These are phyloP conservation scores for Podaxis mareebaensis DNA, from an alignment of 768 basidiomycete genomes.

Conservation along the genomic window DNA sequence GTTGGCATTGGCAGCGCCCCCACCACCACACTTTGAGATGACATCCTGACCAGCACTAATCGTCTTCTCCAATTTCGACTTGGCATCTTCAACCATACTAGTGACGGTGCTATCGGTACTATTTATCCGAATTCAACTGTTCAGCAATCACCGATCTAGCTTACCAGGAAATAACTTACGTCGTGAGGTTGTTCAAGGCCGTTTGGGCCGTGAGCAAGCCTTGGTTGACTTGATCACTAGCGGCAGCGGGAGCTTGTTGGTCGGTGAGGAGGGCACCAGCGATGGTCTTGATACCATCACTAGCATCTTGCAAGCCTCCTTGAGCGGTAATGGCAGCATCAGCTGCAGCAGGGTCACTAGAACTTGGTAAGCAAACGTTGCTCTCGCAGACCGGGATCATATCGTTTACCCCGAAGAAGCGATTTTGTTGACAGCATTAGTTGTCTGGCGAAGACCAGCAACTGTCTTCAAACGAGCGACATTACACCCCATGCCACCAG, in stretches of 20 bases:
- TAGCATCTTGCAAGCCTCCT: slow-evolving; percentile 23
- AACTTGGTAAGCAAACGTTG: not conserved
- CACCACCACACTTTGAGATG: slow-evolving; percentile 21
- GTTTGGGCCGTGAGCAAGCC: slow-evolving; percentile 23
- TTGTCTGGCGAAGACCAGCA: slow-evolving; percentile 23
- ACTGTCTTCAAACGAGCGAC: slow-evolving; percentile 27
- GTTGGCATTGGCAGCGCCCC: not conserved
- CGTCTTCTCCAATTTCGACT: slow-evolving; percentile 22
- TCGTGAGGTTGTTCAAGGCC: slow-evolving; percentile 25
- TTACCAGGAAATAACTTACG: slow-evolving; percentile 18
- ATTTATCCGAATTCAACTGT: not conserved
- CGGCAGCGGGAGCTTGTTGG: slow-evolving; percentile 22
- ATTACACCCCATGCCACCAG: slow-evolving; percentile 23
- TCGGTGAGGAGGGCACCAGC: slow-evolving; percentile 23
- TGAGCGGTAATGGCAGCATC: slow-evolving; percentile 25
- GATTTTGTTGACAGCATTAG: slow-evolving; percentile 23
- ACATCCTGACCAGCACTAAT: slow-evolving; percentile 25
- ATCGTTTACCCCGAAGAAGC: slow-evolving; percentile 3
- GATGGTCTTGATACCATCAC: slow-evolving; percentile 25
- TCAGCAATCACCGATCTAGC: not conserved
- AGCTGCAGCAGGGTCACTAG: slow-evolving; percentile 25
- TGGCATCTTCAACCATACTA: slow-evolving; percentile 20
- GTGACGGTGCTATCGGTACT: slow-evolving; percentile 24
- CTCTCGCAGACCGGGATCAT: not conserved
- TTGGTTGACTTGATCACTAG: slow-evolving; percentile 23